phyloP scores from a whole-genome alignment of 2,329 filamentous ascomycete genomes.

The Clarireedia hainanense region DNA sequence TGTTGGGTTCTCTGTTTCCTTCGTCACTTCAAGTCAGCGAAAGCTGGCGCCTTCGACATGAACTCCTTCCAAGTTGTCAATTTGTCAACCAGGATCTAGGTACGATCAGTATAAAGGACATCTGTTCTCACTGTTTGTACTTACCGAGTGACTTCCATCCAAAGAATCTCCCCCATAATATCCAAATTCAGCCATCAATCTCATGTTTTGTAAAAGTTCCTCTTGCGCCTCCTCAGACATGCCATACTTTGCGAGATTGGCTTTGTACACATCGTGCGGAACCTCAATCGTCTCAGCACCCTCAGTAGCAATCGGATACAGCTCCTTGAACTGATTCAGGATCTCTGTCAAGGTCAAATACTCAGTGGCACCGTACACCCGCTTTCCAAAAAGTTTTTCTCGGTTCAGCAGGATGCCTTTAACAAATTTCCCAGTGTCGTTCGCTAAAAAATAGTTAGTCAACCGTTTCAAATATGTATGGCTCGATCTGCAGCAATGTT shows the following conservation, averaged over 20 bases:
- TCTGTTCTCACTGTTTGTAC: neutral
- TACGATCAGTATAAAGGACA: conserved; percentile 7
- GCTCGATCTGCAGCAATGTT: neutral
- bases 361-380: conserved; percentile 35
- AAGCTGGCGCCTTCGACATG: conserved; percentile 28
- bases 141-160: conserved; percentile 32
- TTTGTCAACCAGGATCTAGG: conserved; percentile 31
- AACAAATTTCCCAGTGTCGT: conserved; percentile 31
- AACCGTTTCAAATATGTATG: no score
- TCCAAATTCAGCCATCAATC: conserved; percentile 42
- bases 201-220: conserved; percentile 47
- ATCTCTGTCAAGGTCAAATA: conserved; percentile 36
- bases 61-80: conserved; percentile 37
- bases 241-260: conserved; percentile 29
- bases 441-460: conserved; percentile 5
- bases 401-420: conserved; percentile 28
- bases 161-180: conserved; percentile 42
- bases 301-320: conserved; percentile 34
- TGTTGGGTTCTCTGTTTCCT: neutral
- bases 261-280: conserved; percentile 36
- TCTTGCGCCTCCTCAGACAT: conserved; percentile 35
- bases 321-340: conserved; percentile 33
- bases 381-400: conserved; percentile 35
- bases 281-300: conserved; percentile 31
- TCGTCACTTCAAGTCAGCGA: conserved; percentile 31